phyloP scores from a whole-genome alignment of 78 protist species.

The Emiliania huxleyi region DNA sequence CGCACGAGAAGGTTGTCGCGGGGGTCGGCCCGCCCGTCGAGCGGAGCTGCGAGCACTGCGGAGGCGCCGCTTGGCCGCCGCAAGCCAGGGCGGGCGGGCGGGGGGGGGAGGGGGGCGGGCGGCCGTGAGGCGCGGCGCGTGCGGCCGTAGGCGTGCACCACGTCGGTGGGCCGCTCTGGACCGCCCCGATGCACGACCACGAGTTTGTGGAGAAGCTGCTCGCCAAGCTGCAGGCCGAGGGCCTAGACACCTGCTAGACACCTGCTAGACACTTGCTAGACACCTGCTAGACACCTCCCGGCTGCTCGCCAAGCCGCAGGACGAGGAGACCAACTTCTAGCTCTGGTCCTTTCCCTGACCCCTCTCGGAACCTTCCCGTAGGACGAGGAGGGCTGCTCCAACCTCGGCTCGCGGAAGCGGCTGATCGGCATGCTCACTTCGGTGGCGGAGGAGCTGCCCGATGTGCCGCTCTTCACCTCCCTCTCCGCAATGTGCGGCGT shows the following conservation, averaged over 20 bases:
- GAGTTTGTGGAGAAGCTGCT: background rate
- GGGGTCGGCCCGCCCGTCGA: background rate
- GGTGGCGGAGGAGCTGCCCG: conserved; percentile 75
- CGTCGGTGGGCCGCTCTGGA: conserved; percentile 93
- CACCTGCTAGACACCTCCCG: too few relatives aligned
- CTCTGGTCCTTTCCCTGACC: too few relatives aligned
- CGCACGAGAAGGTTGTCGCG: background rate
- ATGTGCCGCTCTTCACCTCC: conserved; percentile 64
- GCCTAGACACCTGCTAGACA: background rate
- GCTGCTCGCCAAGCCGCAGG: too few relatives aligned
- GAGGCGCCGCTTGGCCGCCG: too few relatives aligned
- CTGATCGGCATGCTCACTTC: conserved; percentile 69
- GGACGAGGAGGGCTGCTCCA: too few relatives aligned
- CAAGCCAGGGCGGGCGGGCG: too few relatives aligned
- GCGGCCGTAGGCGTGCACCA: too few relatives aligned
- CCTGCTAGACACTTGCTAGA: too few relatives aligned
- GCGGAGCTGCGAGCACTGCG: conserved; percentile 34
- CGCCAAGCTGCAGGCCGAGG: background rate
- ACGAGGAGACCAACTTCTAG: too few relatives aligned
- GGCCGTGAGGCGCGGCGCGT: too few relatives aligned
- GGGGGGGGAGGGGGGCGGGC: too few relatives aligned
- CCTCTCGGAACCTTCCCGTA: too few relatives aligned
- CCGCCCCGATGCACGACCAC: conserved; percentile 68
- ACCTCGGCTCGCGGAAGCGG: conserved; percentile 44
- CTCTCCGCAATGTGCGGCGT: conserved; percentile 41